Percentiles rank a stretch among this genome's conserved stretches.
Evolutionary conservation across 345 rosid species (phyloP).

Genomic region (Laguncularia racemosa): DNA sequence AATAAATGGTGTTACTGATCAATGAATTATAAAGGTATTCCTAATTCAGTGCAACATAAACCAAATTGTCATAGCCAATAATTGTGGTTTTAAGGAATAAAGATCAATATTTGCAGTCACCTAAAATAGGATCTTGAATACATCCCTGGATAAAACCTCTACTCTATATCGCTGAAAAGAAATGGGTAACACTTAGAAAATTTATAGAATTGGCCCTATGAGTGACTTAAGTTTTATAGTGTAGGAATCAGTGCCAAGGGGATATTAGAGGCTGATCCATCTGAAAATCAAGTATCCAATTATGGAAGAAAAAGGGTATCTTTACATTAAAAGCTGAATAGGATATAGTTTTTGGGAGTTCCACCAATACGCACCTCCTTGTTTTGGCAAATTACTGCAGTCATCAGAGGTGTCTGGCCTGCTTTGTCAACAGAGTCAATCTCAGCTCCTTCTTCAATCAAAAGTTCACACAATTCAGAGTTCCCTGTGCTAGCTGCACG

Average conservation of each 20-base stretch:
- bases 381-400: slow-evolving; percentile 61
- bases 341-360: neutral
- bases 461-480: slow-evolving; percentile 54
- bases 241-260: no score
- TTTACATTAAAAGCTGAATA: neutral
- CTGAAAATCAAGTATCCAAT: no score
- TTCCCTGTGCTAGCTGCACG: slow-evolving; percentile 87
- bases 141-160: no score
- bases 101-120: no score
- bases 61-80: neutral
- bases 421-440: slow-evolving; percentile 66
- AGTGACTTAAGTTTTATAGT: no score
- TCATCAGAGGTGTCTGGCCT: slow-evolving; percentile 90
- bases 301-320: no score
- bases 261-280: no score
- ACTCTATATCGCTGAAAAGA: no score
- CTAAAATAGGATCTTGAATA: no score
- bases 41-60: slow-evolving; percentile 2
- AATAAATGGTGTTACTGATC: neutral
- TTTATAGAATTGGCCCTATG: no score
- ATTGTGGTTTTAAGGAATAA: neutral
- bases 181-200: no score
- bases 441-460: slow-evolving; percentile 93
- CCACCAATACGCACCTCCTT: slow-evolving; percentile 40
- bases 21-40: neutral